These are phyloP conservation scores for Bathelium albidoporum DNA, from an alignment of 495 filamentous ascomycete species.

Conservation along the genomic window DNA sequence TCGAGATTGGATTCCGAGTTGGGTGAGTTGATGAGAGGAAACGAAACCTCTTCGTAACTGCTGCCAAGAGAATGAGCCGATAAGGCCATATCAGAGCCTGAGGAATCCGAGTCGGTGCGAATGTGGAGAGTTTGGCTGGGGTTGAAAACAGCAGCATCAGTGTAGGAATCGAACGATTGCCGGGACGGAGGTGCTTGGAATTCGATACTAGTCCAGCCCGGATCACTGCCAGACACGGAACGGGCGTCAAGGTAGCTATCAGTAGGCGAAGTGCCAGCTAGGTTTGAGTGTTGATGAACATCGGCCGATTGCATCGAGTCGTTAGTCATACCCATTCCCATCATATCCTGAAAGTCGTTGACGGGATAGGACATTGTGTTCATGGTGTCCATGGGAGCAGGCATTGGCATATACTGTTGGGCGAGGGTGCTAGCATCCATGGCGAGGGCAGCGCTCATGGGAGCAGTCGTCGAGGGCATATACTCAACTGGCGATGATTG, in stretches of 20 bases:
- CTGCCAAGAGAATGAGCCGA: slow-evolving; percentile 55
- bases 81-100: slow-evolving; percentile 56
- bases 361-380: slow-evolving; percentile 43
- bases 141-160: slow-evolving; percentile 63
- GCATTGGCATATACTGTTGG: slow-evolving; percentile 49
- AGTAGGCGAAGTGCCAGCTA: slow-evolving; percentile 69
- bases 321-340: slow-evolving; percentile 8
- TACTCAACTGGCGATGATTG: slow-evolving; percentile 58
- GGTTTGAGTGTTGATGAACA: slow-evolving; percentile 14
- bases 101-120: slow-evolving; percentile 75
- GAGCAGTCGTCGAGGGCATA: slow-evolving; percentile 55
- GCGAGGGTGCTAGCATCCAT: slow-evolving; percentile 43
- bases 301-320: slow-evolving; percentile 16
- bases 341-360: slow-evolving; percentile 53
- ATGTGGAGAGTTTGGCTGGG: slow-evolving; percentile 76
- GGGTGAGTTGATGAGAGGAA: slow-evolving; percentile 59
- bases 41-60: slow-evolving; percentile 63
- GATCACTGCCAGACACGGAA: slow-evolving; percentile 73
- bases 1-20: slow-evolving; percentile 30
- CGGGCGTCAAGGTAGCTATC: slow-evolving; percentile 74
- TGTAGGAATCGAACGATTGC: slow-evolving; percentile 43
- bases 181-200: slow-evolving; percentile 33
- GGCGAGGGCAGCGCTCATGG: slow-evolving; percentile 52
- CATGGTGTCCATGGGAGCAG: slow-evolving; percentile 54
- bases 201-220: slow-evolving; percentile 72